Base-by-base conservation (phyloP, 352 stramenopile species). In the Globisporangium camurandrum region DNA sequence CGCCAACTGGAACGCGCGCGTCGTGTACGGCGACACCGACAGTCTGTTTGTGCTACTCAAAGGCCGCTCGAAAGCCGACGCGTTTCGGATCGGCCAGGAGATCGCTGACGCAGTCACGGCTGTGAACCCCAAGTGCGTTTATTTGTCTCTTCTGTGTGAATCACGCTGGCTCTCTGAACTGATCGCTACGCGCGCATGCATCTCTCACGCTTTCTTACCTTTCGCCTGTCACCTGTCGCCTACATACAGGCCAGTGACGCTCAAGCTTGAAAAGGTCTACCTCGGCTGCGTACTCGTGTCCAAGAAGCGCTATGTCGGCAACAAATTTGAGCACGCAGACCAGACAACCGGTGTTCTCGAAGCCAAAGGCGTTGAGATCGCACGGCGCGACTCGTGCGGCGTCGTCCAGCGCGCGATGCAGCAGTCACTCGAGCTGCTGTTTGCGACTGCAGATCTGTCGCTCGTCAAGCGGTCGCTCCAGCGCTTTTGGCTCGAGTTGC, bases 1-100 rank as follows among this genome's bases (percentile, higher is more conserved):
- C 51, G 56, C 68, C 20, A 71, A 83, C 38, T 95, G 84, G 87
- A 84, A 91, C 52, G 88, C 84, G n/a, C 73, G 64, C 22, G 95
- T 98, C 24, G 91, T 98, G 6, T 98, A 98, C 57, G 96, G 95
- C 10, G 97, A 99, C 64, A 99, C 97, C 4, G 97, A 99, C 66
- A 99, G 95, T 48, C 64, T 99, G 6, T 99, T 99, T 73, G 85
- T 99, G 37, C 78, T 97, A 50, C 69, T 99, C 4, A 84, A 82
- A 39, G 96, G 97, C n/a, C 78, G 92, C 28, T 95, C 79, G 0
- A 89, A 98, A 40, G 62, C 78, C 16, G 78, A 98, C 49, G 97
- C 97, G 0, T 99, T 99, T 69, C 64, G 75, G 43, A 97, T 97
- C 40, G 92, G 86, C 6, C 79, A 93, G 46, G 86, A 95, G 56